phyloP scores from a whole-genome alignment of 805 yeast species.

The Kodamaea hsintzibuensis region DNA sequence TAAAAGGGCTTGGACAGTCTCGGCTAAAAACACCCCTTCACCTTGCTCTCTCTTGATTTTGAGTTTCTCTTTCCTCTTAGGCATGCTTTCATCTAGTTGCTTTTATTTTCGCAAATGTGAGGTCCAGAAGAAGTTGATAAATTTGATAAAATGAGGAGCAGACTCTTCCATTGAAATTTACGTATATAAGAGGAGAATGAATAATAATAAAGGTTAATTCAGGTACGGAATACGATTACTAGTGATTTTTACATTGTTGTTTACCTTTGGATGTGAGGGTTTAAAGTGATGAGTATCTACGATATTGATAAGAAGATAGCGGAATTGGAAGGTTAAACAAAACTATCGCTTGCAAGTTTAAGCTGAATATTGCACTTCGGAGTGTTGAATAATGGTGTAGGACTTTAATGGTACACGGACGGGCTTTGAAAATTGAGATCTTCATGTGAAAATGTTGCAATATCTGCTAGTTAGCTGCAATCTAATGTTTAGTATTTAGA shows the following conservation, averaged over 20 bases:
- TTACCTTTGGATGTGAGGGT: neutral
- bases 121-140: neutral
- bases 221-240: no score
- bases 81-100: conserved; percentile 1
- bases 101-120: neutral
- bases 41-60: neutral
- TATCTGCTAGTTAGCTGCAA: neutral
- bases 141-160: neutral
- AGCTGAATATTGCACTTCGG: neutral
- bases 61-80: neutral
- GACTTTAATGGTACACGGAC: neutral
- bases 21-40: neutral
- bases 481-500: neutral
- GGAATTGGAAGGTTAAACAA: neutral
- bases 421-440: neutral
- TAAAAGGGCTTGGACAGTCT: neutral
- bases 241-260: no score
- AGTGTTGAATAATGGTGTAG: neutral
- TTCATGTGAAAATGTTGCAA: neutral
- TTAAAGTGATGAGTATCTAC: neutral
- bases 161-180: neutral
- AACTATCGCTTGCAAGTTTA: neutral
- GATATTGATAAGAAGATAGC: neutral
- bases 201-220: neutral
- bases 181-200: neutral